These are phyloP conservation scores for Aspergillus proliferans DNA, from an alignment of 2,329 filamentous ascomycete genomes.

Conservation along the genomic window DNA sequence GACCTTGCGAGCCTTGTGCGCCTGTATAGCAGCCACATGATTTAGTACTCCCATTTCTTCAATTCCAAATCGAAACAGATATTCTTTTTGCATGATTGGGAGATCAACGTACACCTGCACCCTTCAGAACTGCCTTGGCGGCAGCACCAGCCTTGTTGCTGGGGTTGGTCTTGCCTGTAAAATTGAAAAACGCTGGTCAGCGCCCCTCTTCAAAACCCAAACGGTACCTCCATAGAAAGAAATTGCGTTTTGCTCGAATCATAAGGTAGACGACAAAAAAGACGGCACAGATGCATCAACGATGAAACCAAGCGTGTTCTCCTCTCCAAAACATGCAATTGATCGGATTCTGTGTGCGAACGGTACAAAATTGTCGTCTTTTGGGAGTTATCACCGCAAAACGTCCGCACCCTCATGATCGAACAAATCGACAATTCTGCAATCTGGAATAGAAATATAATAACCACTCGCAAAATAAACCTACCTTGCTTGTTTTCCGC, in stretches of 20 bases:
- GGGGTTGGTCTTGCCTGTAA: constrained; percentile 51
- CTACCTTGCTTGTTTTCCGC: constrained; percentile 44
- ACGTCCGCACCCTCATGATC: constrained; percentile 17
- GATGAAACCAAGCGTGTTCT: not conserved
- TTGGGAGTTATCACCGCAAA: constrained; percentile 7
- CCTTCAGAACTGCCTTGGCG: constrained; percentile 92
- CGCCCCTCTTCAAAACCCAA: constrained; percentile 4
- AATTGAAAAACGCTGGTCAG: constrained; percentile 14
- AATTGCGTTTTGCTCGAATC: not conserved
- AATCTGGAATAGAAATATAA: constrained; percentile 33
- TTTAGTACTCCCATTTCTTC: constrained; percentile 8
- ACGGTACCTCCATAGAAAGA: not conserved
- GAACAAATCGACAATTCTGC: constrained; percentile 6
- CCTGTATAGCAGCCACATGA: constrained; percentile 37
- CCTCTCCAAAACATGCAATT: not conserved
- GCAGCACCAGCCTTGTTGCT: constrained; percentile 76
- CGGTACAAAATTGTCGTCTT: not conserved
- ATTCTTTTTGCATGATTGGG: no score
- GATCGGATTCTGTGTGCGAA: not conserved
- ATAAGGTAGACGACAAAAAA: not conserved
- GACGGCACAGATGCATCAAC: not conserved
- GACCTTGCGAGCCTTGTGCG: constrained; percentile 89
- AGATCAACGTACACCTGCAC: constrained; percentile 76
- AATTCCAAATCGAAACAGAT: no score
- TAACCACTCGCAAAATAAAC: constrained; percentile 13